These are phyloP conservation scores for Lindgomyces ingoldianus DNA, from an alignment of 495 filamentous ascomycete genomes.

Conservation along the genomic window DNA sequence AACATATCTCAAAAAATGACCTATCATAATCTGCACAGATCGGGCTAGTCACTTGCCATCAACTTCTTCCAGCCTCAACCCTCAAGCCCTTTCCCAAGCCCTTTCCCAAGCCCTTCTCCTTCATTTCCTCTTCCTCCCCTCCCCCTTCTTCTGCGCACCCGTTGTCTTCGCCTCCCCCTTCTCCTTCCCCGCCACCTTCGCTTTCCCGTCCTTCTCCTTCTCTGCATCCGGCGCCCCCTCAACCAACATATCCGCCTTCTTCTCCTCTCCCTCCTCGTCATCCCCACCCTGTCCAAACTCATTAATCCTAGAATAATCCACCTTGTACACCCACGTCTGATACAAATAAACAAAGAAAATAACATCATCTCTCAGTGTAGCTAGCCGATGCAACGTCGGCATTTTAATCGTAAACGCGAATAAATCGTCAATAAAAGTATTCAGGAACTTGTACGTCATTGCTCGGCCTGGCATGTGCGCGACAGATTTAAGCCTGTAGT, in stretches of 20 bases:
- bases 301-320: conserved; percentile 90
- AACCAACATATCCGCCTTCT: conserved; percentile 44
- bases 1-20: too few species aligned
- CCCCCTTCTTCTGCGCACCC: conserved; percentile 42
- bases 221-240: conserved; percentile 38
- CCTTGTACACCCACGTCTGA: conserved; percentile 87
- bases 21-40: too few species aligned
- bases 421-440: conserved; percentile 80
- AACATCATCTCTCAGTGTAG: conserved; percentile 90
- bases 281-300: conserved; percentile 97
- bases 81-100: not conserved
- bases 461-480: conserved; percentile 96
- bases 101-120: not conserved
- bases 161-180: conserved; percentile 41
- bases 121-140: conserved; percentile 32
- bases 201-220: conserved; percentile 42
- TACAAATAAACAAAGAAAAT: conserved; percentile 99
- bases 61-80: not conserved
- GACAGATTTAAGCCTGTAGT: conserved; percentile 94
- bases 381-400: conserved; percentile 92
- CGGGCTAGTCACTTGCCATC: too few species aligned
- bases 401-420: conserved; percentile 99
- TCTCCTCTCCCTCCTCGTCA: conserved; percentile 69
- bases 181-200: conserved; percentile 31
- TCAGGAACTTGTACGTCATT: conserved; percentile 96